phyloP scores from a whole-genome alignment of 2,329 filamentous ascomycete species.

The Cercospora sp. region DNA sequence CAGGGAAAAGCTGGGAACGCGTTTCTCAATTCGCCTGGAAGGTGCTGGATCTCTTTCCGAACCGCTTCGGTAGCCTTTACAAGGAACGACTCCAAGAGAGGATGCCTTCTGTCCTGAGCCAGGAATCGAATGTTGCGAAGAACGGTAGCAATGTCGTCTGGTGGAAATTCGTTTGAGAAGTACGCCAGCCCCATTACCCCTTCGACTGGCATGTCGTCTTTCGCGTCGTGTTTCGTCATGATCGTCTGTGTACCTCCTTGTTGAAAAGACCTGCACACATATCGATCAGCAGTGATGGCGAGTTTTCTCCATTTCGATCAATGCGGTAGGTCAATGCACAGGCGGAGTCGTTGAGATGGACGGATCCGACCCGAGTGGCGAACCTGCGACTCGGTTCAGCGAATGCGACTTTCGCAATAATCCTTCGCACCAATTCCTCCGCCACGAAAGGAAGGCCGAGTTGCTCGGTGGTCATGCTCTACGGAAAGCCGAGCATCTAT shows the following conservation, averaged over 20 bases:
- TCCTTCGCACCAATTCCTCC: not conserved
- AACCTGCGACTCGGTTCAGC: not conserved
- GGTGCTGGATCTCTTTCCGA: constrained; percentile 43
- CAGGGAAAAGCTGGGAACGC: constrained; percentile 44
- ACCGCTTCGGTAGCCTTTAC: constrained; percentile 45
- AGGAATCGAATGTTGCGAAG: constrained; percentile 43
- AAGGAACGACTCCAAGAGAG: constrained; percentile 46
- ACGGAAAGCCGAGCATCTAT: not conserved
- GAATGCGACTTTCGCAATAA: not conserved
- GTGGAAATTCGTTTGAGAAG: constrained; percentile 54
- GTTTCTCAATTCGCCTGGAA: constrained; percentile 35
- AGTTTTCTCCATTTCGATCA: not conserved
- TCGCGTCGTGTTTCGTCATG: not conserved
- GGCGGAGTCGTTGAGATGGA: not conserved
- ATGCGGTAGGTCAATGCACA: not conserved
- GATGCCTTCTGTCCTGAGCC: constrained; percentile 44
- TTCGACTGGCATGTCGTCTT: not conserved
- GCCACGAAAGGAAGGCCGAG: not conserved
- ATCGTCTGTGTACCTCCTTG: not conserved
- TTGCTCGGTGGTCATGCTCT: not conserved
- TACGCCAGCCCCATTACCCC: constrained; percentile 37
- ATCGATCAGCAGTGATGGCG: not conserved
- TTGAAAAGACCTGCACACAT: not conserved
- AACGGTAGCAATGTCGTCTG: constrained; percentile 47
- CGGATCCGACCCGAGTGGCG: not conserved